Evolutionary conservation across 257 asterid genomes (phyloP).

Genomic region (Nyctanthes arbortristis): DNA sequence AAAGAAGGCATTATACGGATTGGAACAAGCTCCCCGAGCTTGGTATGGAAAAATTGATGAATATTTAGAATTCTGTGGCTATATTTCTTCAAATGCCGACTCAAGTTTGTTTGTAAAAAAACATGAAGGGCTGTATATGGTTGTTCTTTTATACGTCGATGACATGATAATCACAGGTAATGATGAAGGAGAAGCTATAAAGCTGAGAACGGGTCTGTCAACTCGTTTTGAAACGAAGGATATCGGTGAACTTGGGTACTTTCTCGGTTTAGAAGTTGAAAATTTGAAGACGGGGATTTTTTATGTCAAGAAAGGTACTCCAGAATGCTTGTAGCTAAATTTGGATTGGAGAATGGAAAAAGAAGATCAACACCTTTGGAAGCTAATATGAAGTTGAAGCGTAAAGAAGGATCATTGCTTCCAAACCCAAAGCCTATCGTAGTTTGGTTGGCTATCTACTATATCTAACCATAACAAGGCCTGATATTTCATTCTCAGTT

Average conservation of each 20-base stretch:
- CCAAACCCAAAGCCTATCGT: constrained; percentile 2
- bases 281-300: not conserved
- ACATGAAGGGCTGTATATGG: not conserved
- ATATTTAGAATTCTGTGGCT: constrained; percentile 17
- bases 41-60: constrained; percentile 17
- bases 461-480: constrained; percentile 18
- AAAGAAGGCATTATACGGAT: constrained; percentile 2
- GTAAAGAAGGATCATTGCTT: constrained; percentile 6
- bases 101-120: constrained; percentile 14
- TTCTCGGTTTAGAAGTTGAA: constrained; percentile 20
- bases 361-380: constrained; percentile 18
- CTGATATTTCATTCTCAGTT: not conserved
- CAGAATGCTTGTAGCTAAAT: not conserved
- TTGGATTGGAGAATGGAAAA: not conserved
- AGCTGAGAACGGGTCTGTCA: not conserved
- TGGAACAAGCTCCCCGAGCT: constrained; percentile 8
- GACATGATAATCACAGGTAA: constrained; percentile 25
- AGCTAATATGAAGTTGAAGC: not conserved
- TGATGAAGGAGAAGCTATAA: constrained; percentile 14
- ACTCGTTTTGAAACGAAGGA: constrained; percentile 24
- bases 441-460: constrained; percentile 19
- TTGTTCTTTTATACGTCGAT: constrained; percentile 20
- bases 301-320: constrained; percentile 18
- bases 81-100: constrained; percentile 4
- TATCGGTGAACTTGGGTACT: constrained; percentile 7